Evolutionary conservation across 2,329 filamentous ascomycete species (phyloP).

Genomic region (Paecilomyces formosus): DNA sequence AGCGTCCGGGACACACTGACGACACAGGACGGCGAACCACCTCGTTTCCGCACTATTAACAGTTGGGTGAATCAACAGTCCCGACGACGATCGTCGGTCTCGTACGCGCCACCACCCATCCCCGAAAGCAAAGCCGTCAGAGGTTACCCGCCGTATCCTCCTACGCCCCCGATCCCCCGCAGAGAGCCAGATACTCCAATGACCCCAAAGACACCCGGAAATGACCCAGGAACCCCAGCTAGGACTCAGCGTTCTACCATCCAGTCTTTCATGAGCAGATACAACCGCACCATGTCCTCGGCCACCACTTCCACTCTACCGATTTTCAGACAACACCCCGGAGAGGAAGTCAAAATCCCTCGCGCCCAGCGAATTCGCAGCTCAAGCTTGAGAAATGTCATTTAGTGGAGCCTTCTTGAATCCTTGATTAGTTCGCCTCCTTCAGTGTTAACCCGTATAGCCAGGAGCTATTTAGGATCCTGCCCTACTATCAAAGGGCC

Average conservation of each 20-base stretch:
- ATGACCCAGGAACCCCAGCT: neutral
- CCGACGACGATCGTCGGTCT: neutral
- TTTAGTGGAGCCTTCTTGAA: neutral
- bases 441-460: no score
- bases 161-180: neutral
- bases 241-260: neutral
- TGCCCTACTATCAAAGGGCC: no score
- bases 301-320: slow-evolving; percentile 2
- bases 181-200: neutral
- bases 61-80: slow-evolving; percentile 1
- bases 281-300: slow-evolving; percentile 1
- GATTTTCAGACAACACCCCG: slow-evolving; percentile 5
- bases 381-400: slow-evolving; percentile 2
- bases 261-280: neutral
- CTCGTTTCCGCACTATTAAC: neutral
- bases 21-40: neutral
- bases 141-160: neutral
- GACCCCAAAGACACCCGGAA: neutral
- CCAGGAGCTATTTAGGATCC: no score
- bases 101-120: neutral
- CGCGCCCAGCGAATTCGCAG: slow-evolving; percentile 1
- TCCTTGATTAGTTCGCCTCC: no score
- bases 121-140: neutral
- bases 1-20: neutral
- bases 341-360: slow-evolving; percentile 3